Evolutionary conservation across 257 asterid genomes (phyloP), one percentile per base, ranked within the genome.

Genomic region (Solanum paucissectum): DNA sequence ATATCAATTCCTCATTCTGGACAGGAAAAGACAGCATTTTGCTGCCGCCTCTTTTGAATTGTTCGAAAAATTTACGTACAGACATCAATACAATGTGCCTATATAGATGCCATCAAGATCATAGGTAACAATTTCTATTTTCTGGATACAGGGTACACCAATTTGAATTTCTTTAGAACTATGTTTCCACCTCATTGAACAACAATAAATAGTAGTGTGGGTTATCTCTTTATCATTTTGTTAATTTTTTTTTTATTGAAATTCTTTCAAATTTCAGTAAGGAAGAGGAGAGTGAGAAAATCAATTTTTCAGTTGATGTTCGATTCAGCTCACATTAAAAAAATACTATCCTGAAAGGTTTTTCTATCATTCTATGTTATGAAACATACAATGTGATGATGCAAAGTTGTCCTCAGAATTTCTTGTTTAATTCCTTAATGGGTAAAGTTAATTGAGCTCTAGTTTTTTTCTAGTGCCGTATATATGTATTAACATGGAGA

Each of bases 91-190:
- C 87, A 60, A 82, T 83, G 88, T 87, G 81, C 20, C 89, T 85
- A 83, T 66, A 83, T 79, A 83, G 88, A 72, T 86, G 89, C 86
- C 83, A 58, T 84, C 89, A 87, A 83, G 16, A 86, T 86, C 91
- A 74, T 69, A 95, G 96, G 98, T 94, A 91, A 34, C 87, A 75
- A 72, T 29, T 90, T 87, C 72, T 38, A 42, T 34, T 83, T 86
- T 23, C 16, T 16, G 8, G n/a, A 33, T 77, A 25, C 14, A n/a
- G 36, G n/a, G 60, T 77, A 25, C n/a, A n/a, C 69, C 85, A 46
- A 81, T 81, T 75, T 62, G 71, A 20, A 74, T 69, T 34, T 33
- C 29, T 38, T 86, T 44, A 58, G 40, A n/a, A 46, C 21, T 71
- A 62, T 36, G 33, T 83, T 72, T 87, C 68, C 40, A 40, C 46